A percentile compares a stretch with the other conserved stretches of the same genome.
Evolutionary conservation across 2,329 filamentous ascomycete species (phyloP).

Genomic region (Colletotrichum lini): DNA sequence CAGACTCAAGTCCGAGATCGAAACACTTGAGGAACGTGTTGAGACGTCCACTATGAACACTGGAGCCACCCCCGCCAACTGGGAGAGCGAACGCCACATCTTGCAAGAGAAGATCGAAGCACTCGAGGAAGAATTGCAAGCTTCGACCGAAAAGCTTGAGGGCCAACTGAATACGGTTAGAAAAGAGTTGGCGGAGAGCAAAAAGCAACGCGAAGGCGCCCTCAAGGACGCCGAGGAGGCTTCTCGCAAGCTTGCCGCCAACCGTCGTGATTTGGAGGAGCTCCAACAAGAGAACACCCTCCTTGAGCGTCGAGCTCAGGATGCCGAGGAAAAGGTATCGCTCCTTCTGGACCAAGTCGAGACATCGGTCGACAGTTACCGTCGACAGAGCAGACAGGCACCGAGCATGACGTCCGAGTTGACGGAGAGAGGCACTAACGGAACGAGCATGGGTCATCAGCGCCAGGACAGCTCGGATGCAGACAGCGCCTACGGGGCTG

Average conservation of each 20-base stretch:
- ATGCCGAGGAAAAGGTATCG: constrained; percentile 94
- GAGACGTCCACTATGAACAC: constrained; percentile 52
- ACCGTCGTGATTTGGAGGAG: constrained; percentile 81
- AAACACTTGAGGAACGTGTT: constrained; percentile 72
- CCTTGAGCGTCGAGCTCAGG: constrained; percentile 86
- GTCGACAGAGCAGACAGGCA: constrained; percentile 78
- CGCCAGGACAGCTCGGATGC: constrained; percentile 71
- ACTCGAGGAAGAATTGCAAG: constrained; percentile 78
- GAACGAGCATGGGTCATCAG: constrained; percentile 56
- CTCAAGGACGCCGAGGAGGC: constrained; percentile 68
- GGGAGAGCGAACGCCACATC: constrained; percentile 80
- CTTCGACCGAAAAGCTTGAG: constrained; percentile 78
- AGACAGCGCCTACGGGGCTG: constrained; percentile 75
- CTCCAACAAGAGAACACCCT: constrained; percentile 85
- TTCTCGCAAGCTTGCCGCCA: constrained; percentile 69
- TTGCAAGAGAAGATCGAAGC: constrained; percentile 79
- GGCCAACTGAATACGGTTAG: constrained; percentile 77
- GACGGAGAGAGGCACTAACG: constrained; percentile 52
- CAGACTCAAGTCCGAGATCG: constrained; percentile 86
- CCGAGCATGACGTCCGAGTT: constrained; percentile 67
- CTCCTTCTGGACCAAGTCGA: constrained; percentile 96
- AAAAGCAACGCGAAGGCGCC: constrained; percentile 79
- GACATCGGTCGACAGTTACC: constrained; percentile 93
- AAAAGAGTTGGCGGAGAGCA: constrained; percentile 76
- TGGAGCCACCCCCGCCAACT: constrained; percentile 67